Base-by-base conservation (phyloP, 2,329 filamentous ascomycete genomes). In the Moelleriella libera region DNA sequence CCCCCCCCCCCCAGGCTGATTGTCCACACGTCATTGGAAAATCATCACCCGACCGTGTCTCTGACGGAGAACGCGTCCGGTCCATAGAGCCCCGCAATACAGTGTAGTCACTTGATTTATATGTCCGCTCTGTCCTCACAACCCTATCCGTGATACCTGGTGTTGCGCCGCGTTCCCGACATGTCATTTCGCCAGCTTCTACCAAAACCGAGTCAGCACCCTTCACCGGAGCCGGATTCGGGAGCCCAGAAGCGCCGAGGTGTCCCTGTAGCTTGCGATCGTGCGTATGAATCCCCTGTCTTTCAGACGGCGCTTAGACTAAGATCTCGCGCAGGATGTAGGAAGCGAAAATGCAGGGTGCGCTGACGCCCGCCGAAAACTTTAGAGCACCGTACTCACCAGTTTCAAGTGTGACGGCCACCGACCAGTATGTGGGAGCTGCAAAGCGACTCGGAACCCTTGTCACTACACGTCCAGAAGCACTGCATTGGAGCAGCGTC, bases 331-430 rank as follows among this genome's bases (percentile, higher is more conserved):
- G 14, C n/a, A 51, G 49, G 49, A 45, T 51, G 49, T 28, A 44
- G 49, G 30, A 51, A 42, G 32, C 45, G 49, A 10, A 51, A 51
- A 32, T 39, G 41, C 6, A 48, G 41, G 40, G 49, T 51, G 6
- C 11, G 41, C 47, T 8, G 7, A 5, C 11, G n/a, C 31, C 40
- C 6, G n/a, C 14, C n/a, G 34, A 37, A 37, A 12, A 7, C 34
- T 37, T 31, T 32, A 12, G 12, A 10, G 32, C 21, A 11, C 41
- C 28, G 43, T 31, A 32, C 40, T 39, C 7, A 46, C n/a, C 8
- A 44, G 34, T 31, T 12, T 14, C 2, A 28, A 53, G 52, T 52
- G 52, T 45, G 45, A 53, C 32, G 50, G 52, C 30, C 21, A 41
- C 1, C 40, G 39, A n/a, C 50, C 43, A 8, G 43, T 10, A 7